Percentiles rank a stretch among this genome's conserved stretches.
Evolutionary conservation across 1,139 yeast genomes (phyloP).

Genomic region (Yamadazyma diospyri): DNA sequence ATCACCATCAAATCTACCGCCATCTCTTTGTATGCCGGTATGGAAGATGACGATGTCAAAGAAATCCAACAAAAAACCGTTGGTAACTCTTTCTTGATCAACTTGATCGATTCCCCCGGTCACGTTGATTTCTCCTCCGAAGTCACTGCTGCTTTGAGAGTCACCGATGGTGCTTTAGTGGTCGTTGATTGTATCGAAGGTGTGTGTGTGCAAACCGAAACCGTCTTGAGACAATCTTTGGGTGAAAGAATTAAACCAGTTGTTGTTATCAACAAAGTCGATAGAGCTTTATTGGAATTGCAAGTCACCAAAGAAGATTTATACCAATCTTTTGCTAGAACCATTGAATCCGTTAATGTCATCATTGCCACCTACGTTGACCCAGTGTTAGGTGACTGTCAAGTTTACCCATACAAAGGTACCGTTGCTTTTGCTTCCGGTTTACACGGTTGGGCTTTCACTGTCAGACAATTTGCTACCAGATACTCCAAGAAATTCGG

Average conservation of each 20-base stretch:
- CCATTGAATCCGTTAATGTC: conserved; percentile 98
- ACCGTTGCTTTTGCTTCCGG: conserved; percentile 99
- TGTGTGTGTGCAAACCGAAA: conserved; percentile 99
- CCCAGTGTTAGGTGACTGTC: conserved; percentile 88
- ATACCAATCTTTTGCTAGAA: conserved; percentile 97
- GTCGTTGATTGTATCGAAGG: conserved; percentile 99
- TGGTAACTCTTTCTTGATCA: conserved; percentile 93
- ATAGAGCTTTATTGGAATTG: conserved; percentile 98
- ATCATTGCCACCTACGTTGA: conserved; percentile 95
- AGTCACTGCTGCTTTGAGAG: conserved; percentile 99
- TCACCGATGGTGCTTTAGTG: conserved; percentile 99
- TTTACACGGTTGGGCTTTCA: conserved; percentile 99
- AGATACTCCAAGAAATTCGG: conserved; percentile 99
- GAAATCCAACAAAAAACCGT: conserved; percentile 94
- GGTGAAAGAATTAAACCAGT: conserved; percentile 99
- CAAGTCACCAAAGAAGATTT: conserved; percentile 99
- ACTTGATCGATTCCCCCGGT: conserved; percentile 99
- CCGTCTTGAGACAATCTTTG: conserved; percentile 98
- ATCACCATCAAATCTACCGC: conserved; percentile 99
- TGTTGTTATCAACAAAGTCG: conserved; percentile 97
- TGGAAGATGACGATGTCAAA: conserved; percentile 87
- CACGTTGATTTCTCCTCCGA: conserved; percentile 99
- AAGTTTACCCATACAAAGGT: conserved; percentile 98
- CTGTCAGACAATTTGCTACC: conserved; percentile 97
- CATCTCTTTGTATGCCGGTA: conserved; percentile 89